Evolutionary conservation across 2,329 filamentous ascomycete species (phyloP), one percentile per base, ranked within the genome.

Genomic region (Onygenales sp.): DNA sequence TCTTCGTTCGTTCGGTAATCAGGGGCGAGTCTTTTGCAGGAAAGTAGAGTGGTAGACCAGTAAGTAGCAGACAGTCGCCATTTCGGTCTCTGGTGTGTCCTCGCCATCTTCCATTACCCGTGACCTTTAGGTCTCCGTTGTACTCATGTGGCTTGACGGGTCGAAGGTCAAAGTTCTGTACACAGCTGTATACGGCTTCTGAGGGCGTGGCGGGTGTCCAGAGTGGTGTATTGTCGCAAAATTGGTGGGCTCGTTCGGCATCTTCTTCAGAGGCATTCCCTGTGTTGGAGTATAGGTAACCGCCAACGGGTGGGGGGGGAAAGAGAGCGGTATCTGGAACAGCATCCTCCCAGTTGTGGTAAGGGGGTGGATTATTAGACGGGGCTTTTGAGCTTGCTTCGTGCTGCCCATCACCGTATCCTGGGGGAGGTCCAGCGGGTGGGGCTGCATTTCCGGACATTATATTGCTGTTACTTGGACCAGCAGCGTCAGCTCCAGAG

Each of bases 321-420:
- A 84, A 72, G n/a, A 76, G 70, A 4, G 79, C 65, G 13, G 74
- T 83, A 60, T 84, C 81, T 5, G 81, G 80, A 3, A 84, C 74
- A 2, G 76, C 70, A 42, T 70, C 67, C 51, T 79, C 76, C 82
- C 82, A 85, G 65, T 82, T 79, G 63, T 84, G 81, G 60, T 83
- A 82, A 31, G 78, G 76, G 14, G 79, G 79, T 11, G 79, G 79
- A 27, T 70, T 66, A 11, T 36, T 47, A 6, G 11, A n/a, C 4
- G 33, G 31, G 10, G 62, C 53, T 63, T 65, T 33, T 32, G 47
- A 32, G 9, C 31, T 42, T 48, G 32, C 11, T 14, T 10, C 13
- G 4, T 27, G 13, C 6, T 39, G 6, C 36, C 33, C 21, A 47
- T 48, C 49, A 17, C 39, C 31, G 40, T 44, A 42, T 27, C 51